Evolutionary conservation across 805 yeast genomes (phyloP), one percentile per base, ranked within the genome.

Genomic region (Blastobotrys attinorum): DNA sequence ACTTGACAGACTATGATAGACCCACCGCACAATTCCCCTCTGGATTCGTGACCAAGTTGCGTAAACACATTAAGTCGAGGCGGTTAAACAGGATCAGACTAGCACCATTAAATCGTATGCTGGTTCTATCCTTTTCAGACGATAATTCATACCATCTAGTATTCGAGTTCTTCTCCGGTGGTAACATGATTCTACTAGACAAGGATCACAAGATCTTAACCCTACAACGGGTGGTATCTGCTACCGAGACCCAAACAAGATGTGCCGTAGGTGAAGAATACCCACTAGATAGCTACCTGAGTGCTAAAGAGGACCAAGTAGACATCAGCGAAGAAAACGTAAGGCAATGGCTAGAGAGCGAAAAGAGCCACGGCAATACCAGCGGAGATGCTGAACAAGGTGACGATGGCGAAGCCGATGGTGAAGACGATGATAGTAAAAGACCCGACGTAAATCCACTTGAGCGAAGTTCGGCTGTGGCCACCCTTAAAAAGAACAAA

Each of bases 81-180:
- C 69, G 97, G 47, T 67, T 90, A 36, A 75, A 92, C 1, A 73
- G 75, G 31, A 65, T 90, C 36, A 76, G 73, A 50, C 95, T 88
- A 52, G 75, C 90, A 3, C 81, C 79, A 0, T 75, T 79, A 55
- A 96, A 88, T 58, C 73, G 97, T 61, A 77, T 86, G n/a, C 67
- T 86, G 36, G 95, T 88, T 0, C 62, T 90, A 37, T 79, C 85
- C 47, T 90, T 90, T 63, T 79, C 89, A 37, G 95, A 86, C 55
- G 96, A 96, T 2, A 55, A 76, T 42, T 79, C 66, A 56, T 64
- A 58, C 51, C 81, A 83, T 53, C 65, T 90, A 50, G 95, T 86
- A 0, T 63, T 90, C 42, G 98, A 90, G 62, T 90, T 90, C 56
- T 90, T 89, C 66, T 84, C 96, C 58, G 96, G 96, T 2, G 98